Evolutionary conservation across 1,284 basidiomycete genomes (phyloP), one percentile per base, ranked within the genome.

Genomic region (Ustilago crameri): DNA sequence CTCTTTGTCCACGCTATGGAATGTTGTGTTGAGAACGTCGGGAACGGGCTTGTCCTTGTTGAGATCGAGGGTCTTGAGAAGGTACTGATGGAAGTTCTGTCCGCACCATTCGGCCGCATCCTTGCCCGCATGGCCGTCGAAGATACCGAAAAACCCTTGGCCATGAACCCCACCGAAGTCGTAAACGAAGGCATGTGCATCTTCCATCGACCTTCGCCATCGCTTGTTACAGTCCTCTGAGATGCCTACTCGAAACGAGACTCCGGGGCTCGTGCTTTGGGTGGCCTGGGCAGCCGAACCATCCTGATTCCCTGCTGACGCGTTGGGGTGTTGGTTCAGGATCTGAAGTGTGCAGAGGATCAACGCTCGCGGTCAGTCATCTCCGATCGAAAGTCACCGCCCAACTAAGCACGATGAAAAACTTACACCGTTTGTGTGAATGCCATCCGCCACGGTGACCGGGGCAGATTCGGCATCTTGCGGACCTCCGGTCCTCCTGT

Each of bases 81-180:
- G 83, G 67, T 84, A 84, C 81, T 67, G 44, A 83, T 98, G 94
- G 85, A 98, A 98, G 84, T 98, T 90, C 76, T 89, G 87, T 23
- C 95, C 95, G 84, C 96, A 98, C 95, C 95, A 98, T 83, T 99
- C 96, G 20, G 96, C 96, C 20, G 95, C 93, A 80, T 97, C 93
- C 83, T 97, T 98, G 20, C 96, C 96, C 0, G 96, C 96, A 82
- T 99, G 96, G 3, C 96, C 96, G 78, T 99, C 96, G 80, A 98
- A 99, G 43, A 99, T 90, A 12, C 94, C 94, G 82, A 96, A 98
- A 86, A 96, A 98, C 9, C 93, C 95, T 84, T 99, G 96, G 0
- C 95, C 95, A 44, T 90, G 89, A 14, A 98, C 87, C 34, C 90
- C 89, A 24, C 90, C 93, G 84, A 93, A 98, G 82, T 97, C 93